phyloP scores from a whole-genome alignment of 495 filamentous ascomycete genomes.

The Aspergillus ellipticus region DNA sequence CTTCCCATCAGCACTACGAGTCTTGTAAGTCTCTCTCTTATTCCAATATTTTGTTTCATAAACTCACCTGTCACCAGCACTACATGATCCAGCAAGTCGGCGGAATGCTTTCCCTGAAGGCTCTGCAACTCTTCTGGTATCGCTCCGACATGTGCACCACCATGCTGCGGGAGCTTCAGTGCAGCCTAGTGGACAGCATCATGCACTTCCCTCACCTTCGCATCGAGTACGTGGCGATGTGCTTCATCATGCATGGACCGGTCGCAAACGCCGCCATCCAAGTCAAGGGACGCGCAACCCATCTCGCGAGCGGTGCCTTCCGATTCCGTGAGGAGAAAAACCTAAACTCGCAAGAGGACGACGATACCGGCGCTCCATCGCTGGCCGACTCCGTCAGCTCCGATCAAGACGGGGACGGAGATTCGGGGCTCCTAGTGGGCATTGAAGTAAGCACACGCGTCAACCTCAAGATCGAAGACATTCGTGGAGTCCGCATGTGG shows the following conservation, averaged over 20 bases:
- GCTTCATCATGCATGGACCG: background rate
- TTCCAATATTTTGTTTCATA: background rate
- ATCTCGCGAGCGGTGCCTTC: background rate
- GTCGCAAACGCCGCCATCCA: background rate
- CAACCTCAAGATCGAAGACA: slow-evolving; percentile 1
- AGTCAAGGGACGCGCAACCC: background rate
- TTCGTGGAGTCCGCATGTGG: slow-evolving; percentile 18
- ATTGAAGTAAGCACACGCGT: background rate
- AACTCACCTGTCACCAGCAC: slow-evolving; percentile 3
- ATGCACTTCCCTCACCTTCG: background rate
- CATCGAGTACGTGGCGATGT: slow-evolving; percentile 11
- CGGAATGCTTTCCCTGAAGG: slow-evolving; percentile 6
- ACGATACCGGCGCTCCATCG: background rate
- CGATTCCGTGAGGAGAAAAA: no score
- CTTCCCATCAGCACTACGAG: slow-evolving; percentile 45
- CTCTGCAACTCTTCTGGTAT: slow-evolving; percentile 13
- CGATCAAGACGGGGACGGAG: background rate
- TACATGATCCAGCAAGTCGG: slow-evolving; percentile 8
- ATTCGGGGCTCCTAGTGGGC: background rate
- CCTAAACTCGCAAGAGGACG: no score
- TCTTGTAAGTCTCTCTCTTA: slow-evolving; percentile 41
- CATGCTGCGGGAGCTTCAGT: slow-evolving; percentile 1
- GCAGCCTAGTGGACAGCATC: slow-evolving; percentile 5
- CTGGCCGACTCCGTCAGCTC: background rate
- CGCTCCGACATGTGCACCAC: background rate